Evolutionary conservation across 1,139 yeast species (phyloP).

Genomic region (Blastobotrys illinoisensis): DNA sequence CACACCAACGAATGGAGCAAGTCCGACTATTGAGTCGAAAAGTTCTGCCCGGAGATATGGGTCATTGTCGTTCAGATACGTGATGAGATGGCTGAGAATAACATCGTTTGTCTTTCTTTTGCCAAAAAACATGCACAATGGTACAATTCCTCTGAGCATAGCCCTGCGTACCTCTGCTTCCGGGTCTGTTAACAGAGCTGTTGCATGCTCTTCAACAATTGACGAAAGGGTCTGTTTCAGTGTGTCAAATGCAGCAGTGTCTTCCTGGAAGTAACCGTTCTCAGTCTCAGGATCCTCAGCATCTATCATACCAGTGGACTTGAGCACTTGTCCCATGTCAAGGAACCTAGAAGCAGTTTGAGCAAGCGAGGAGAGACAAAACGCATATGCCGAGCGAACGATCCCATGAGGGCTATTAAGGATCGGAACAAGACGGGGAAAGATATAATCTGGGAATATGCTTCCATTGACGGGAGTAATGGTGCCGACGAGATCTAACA

Average conservation of each 20-base stretch:
- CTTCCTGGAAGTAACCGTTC: constrained; percentile 33
- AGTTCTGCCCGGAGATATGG: constrained; percentile 64
- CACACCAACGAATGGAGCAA: constrained; percentile 77
- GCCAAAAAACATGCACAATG: constrained; percentile 78
- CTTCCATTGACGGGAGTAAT: constrained; percentile 71
- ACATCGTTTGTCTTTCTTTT: constrained; percentile 83
- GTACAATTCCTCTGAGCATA: constrained; percentile 60
- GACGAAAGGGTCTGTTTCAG: constrained; percentile 29
- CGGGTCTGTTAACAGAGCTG: constrained; percentile 62
- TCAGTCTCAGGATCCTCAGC: constrained; percentile 41
- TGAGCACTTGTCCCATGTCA: constrained; percentile 57
- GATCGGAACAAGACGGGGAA: constrained; percentile 60
- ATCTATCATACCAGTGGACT: constrained; percentile 37
- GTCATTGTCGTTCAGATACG: constrained; percentile 79
- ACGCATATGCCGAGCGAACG: constrained; percentile 64
- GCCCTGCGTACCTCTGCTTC: constrained; percentile 64
- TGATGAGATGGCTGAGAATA: constrained; percentile 81
- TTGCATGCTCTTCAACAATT: constrained; percentile 55
- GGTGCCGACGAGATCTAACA: constrained; percentile 58
- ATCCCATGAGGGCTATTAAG: constrained; percentile 39
- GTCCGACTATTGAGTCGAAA: constrained; percentile 66
- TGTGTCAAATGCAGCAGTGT: constrained; percentile 32
- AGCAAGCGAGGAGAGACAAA: constrained; percentile 66
- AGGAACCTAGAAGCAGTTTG: constrained; percentile 57
- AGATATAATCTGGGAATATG: constrained; percentile 72